Conservation (phyloP, 164 flowering plant genomes). For the Magnolia changhungtana region DNA sequence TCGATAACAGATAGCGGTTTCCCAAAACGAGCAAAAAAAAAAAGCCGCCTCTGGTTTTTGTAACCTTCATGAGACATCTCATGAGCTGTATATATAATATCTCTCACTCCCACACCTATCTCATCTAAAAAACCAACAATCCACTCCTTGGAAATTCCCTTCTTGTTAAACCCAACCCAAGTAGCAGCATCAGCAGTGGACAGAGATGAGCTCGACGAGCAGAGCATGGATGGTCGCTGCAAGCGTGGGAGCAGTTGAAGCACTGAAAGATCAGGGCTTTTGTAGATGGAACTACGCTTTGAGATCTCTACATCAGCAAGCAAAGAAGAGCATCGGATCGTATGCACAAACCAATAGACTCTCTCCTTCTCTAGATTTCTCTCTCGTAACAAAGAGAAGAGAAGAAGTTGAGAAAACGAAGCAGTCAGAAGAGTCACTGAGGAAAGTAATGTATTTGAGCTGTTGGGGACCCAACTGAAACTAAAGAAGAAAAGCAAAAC, state of each 20-base stretch:
- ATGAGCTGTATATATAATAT: too few relatives aligned
- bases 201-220: constrained; percentile 12
- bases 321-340: constrained; percentile 10
- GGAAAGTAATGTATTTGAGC: constrained; percentile 24
- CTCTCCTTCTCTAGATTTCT: background rate
- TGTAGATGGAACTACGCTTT: constrained; percentile 23
- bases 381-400: background rate
- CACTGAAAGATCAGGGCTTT: background rate
- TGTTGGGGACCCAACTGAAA: constrained; percentile 20
- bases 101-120: too few relatives aligned
- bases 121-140: too few relatives aligned
- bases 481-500: background rate
- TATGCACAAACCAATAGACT: background rate
- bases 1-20: too few relatives aligned
- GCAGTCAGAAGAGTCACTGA: constrained; percentile 20
- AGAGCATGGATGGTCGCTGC: constrained; percentile 19
- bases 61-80: too few relatives aligned
- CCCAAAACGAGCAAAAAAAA: too few relatives aligned
- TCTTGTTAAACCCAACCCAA: background rate
- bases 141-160: too few relatives aligned
- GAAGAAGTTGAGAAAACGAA: background rate
- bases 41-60: background rate
- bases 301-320: constrained; percentile 15
- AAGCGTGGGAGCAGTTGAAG: background rate
- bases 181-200: background rate